Evolutionary conservation across 2,329 filamentous ascomycete genomes (phyloP).

Genomic region (Verticillium longisporum): DNA sequence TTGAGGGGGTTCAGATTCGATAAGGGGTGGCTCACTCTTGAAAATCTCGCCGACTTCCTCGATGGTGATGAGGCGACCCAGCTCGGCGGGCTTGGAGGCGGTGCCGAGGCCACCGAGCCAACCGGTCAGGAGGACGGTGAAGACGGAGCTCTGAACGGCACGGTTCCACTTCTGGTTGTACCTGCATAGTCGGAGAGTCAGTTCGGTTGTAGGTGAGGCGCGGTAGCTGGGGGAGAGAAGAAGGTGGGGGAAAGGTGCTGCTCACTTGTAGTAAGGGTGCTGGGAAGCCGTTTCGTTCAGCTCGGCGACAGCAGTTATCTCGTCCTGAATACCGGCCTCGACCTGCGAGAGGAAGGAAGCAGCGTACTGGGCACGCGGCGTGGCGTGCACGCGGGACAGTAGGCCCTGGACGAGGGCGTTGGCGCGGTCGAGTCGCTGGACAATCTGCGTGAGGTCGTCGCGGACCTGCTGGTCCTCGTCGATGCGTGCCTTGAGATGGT

Average conservation of each 20-base stretch:
- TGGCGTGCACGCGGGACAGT: conserved; percentile 85
- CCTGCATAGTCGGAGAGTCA: conserved; percentile 25
- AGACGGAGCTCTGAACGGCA: conserved; percentile 72
- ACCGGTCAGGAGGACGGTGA: conserved; percentile 48
- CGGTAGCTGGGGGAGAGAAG: neutral
- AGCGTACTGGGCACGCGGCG: conserved; percentile 58
- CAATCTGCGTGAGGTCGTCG: conserved; percentile 76
- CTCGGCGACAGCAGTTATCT: conserved; percentile 63
- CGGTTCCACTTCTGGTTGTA: conserved; percentile 83
- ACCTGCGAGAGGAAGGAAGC: conserved; percentile 62
- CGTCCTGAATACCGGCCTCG: conserved; percentile 63
- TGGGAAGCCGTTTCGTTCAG: conserved; percentile 70
- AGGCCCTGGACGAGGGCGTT: conserved; percentile 75
- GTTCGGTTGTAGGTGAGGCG: neutral
- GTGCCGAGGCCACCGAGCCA: conserved; percentile 71
- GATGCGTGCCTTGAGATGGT: conserved; percentile 79
- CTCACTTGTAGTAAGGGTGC: conserved; percentile 92
- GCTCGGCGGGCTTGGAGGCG: conserved; percentile 44
- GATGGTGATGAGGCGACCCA: conserved; percentile 70
- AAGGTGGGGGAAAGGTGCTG: neutral
- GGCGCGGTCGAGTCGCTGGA: conserved; percentile 77
- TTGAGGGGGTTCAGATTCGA: neutral
- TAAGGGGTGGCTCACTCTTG: conserved; percentile 47
- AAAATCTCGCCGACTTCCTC: conserved; percentile 79
- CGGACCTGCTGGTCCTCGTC: conserved; percentile 79